phyloP scores from a whole-genome alignment of 2,329 filamentous ascomycete genomes.

The Claviceps capensis region DNA sequence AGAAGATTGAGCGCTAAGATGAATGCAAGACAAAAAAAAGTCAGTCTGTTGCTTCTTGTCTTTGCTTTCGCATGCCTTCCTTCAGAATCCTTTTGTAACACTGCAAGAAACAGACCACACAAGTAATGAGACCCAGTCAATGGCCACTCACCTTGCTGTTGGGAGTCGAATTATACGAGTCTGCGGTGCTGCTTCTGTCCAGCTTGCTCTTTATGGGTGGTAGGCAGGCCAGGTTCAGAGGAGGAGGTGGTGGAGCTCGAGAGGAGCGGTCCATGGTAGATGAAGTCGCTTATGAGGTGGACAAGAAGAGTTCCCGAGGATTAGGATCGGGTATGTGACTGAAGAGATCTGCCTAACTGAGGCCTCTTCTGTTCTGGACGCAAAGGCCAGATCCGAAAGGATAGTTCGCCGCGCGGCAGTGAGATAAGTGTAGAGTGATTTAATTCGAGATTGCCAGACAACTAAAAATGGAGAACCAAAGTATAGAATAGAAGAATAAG shows the following conservation, averaged over 20 bases:
- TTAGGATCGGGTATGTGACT: too few species aligned
- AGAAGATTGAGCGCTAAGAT: slow-evolving; percentile 15
- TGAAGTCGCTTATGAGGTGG: neutral
- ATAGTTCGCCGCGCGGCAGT: too few species aligned
- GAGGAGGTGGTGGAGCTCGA: slow-evolving; percentile 6
- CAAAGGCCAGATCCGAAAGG: too few species aligned
- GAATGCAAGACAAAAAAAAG: neutral
- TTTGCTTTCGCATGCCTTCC: neutral
- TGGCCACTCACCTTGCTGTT: slow-evolving; percentile 12
- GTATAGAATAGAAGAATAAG: neutral
- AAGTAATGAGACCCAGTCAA: neutral
- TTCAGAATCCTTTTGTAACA: neutral
- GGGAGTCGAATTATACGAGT: slow-evolving; percentile 11
- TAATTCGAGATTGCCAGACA: neutral
- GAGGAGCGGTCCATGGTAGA: slow-evolving; percentile 4
- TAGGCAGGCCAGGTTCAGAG: slow-evolving; percentile 6
- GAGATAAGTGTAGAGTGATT: too few species aligned
- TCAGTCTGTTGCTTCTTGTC: slow-evolving; percentile 8
- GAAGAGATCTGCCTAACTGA: too few species aligned
- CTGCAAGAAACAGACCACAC: neutral
- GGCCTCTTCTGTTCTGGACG: too few species aligned
- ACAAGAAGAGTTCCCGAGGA: too few species aligned
- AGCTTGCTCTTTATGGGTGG: slow-evolving; percentile 10
- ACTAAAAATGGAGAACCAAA: neutral
- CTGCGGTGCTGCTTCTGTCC: slow-evolving; percentile 10